Percentiles rank a stretch among this genome's conserved stretches.
These are phyloP conservation scores for Ustilago crameri DNA, from an alignment of 1,284 basidiomycete species.

Conservation along the genomic window DNA sequence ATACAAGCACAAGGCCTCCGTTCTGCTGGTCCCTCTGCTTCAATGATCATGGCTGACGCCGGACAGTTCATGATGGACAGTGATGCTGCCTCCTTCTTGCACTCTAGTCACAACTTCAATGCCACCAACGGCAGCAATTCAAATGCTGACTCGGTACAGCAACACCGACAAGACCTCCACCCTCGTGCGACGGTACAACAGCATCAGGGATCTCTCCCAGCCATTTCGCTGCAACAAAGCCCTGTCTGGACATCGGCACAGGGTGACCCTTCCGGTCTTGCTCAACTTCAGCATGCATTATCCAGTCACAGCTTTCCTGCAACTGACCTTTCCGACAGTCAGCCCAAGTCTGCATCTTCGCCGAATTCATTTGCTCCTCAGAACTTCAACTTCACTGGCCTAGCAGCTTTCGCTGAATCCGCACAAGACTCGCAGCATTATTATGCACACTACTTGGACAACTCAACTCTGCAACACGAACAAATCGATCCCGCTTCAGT, in stretches of 20 bases:
- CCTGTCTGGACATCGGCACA: constrained; percentile 6
- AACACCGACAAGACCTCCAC: background rate
- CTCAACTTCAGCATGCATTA: background rate
- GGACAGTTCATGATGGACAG: constrained; percentile 3
- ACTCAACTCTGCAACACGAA: constrained; percentile 2
- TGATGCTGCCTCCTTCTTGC: constrained; percentile 2
- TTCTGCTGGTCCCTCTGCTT: background rate
- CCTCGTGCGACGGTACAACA: background rate
- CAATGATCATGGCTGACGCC: constrained; percentile 4
- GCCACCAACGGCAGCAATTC: background rate
- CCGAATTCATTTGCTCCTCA: constrained; percentile 4
- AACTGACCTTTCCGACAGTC: background rate
- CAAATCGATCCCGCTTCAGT: constrained; percentile 16
- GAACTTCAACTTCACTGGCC: constrained; percentile 16
- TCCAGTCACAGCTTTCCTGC: constrained; percentile 13
- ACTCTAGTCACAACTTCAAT: background rate
- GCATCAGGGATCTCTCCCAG: background rate
- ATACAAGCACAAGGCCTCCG: constrained; percentile 25
- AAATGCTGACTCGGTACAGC: background rate
- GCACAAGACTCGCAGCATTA: constrained; percentile 20
- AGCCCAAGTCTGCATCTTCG: constrained; percentile 10
- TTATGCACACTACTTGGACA: constrained; percentile 32
- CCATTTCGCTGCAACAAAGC: too few relatives aligned
- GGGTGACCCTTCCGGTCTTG: constrained; percentile 1
- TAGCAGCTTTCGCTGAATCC: constrained; percentile 7